Evolutionary conservation across 495 filamentous ascomycete genomes (phyloP), one percentile per base, ranked within the genome.

Genomic region (Aspergillus biplanus): DNA sequence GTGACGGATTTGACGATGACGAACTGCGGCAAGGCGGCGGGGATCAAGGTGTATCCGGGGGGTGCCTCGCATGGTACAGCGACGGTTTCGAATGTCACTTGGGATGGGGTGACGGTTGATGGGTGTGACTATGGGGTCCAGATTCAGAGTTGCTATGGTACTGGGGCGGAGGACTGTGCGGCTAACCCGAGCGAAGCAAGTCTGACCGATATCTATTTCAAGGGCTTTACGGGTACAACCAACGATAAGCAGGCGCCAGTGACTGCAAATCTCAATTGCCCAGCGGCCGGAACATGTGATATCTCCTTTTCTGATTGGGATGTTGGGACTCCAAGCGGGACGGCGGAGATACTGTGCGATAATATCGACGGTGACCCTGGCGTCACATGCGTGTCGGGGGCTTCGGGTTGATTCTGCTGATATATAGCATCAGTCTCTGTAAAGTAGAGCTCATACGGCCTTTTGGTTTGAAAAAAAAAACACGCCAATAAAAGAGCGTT

Each of bases 181-280:
- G 11, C 39, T 4, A 44, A 44, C 7, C 39, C 39, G n/a, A 44
- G 39, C 8, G n/a, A n/a, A 11, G 39, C 39, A 11, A 11, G n/a
- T 11, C 11, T 44, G 4, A 44, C 12, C 39, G 11, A 11, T 9
- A n/a, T 44, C 12, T 11, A 12, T 8, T 44, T 11, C 12, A 11
- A 44, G 39, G n/a, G n/a, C 39, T 12, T 44, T 6, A 44, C 39
- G 11, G 39, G 39, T 12, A n/a, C n/a, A 3, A 44, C 39, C n/a
- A 44, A n/a, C n/a, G 39, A n/a, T n/a, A 11, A 44, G 11, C n/a
- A 44, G 12, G 39, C 11, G 12, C 12, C 11, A 11, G 39, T 44
- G 39, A 44, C n/a, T n/a, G 39, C 39, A 44, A 44, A 44, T 44
- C 39, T 44, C 12, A 44, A 44, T n/a, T 44, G 39, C n/a, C 39